Evolutionary conservation across 2,329 filamentous ascomycete species (phyloP).

Genomic region (Colletotrichum coccodes): DNA sequence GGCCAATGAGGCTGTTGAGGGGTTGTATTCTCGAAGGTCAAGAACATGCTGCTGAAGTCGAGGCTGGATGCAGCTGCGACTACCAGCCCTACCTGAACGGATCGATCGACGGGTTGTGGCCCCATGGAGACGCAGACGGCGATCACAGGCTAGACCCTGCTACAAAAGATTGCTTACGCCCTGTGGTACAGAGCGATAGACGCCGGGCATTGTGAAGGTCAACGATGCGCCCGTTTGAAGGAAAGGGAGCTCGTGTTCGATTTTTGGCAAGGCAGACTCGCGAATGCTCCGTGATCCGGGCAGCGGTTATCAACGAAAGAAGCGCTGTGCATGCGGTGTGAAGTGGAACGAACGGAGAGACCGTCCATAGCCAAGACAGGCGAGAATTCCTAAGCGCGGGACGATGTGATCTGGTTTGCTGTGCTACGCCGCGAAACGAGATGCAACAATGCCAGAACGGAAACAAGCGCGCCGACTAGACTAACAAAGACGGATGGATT

Average conservation of each 20-base stretch:
- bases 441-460: background rate
- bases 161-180: background rate
- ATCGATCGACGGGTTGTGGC: conserved; percentile 21
- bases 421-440: conserved; percentile 7
- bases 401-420: conserved; percentile 20
- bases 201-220: background rate
- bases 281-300: background rate
- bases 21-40: background rate
- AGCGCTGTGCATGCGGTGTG: background rate
- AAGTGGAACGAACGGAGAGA: background rate
- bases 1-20: conserved; percentile 2
- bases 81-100: background rate
- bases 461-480: background rate
- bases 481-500: background rate
- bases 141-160: background rate
- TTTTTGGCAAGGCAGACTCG: conserved; percentile 24
- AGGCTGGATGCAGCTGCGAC: conserved; percentile 20
- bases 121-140: conserved; percentile 2
- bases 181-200: background rate
- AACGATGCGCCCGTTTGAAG: background rate
- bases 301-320: background rate
- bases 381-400: background rate
- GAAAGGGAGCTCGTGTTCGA: conserved; percentile 2
- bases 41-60: conserved; percentile 15
- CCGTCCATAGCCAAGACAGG: background rate